Evolutionary conservation across 2,329 filamentous ascomycete genomes (phyloP).

Genomic region (Fusarium sp.): DNA sequence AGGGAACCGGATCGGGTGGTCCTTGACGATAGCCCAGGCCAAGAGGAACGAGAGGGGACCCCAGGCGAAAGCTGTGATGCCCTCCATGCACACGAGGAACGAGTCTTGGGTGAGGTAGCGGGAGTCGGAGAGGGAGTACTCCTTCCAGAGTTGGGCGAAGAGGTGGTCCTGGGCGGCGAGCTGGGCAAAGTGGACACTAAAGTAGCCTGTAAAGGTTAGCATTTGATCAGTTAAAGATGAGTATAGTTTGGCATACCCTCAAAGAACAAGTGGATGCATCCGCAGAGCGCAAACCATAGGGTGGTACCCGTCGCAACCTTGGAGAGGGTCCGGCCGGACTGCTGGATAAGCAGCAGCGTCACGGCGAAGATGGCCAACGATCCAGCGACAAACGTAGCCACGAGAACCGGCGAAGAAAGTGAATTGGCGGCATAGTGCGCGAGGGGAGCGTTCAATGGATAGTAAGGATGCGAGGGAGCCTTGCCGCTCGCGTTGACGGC

Average conservation of each 20-base stretch:
- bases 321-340: constrained; percentile 63
- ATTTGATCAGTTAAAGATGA: not conserved
- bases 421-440: constrained; percentile 75
- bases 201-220: constrained; percentile 56
- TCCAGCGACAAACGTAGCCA: constrained; percentile 69
- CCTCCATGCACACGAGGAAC: constrained; percentile 68
- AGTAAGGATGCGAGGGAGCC: constrained; percentile 72
- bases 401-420: constrained; percentile 67
- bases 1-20: constrained; percentile 61
- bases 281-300: constrained; percentile 83
- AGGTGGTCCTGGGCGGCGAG: constrained; percentile 56
- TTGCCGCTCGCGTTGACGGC: constrained; percentile 15
- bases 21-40: constrained; percentile 57
- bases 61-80: constrained; percentile 64
- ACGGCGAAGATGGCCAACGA: constrained; percentile 68
- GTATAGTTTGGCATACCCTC: constrained; percentile 48
- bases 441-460: constrained; percentile 73
- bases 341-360: constrained; percentile 66
- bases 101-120: constrained; percentile 65
- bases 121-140: constrained; percentile 68
- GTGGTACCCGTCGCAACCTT: constrained; percentile 68
- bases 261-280: constrained; percentile 59
- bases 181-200: constrained; percentile 55
- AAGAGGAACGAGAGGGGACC: constrained; percentile 64
- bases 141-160: constrained; percentile 69